Base-by-base conservation (phyloP, 2,329 filamentous ascomycete genomes). In the Colletotrichum tofieldiae region DNA sequence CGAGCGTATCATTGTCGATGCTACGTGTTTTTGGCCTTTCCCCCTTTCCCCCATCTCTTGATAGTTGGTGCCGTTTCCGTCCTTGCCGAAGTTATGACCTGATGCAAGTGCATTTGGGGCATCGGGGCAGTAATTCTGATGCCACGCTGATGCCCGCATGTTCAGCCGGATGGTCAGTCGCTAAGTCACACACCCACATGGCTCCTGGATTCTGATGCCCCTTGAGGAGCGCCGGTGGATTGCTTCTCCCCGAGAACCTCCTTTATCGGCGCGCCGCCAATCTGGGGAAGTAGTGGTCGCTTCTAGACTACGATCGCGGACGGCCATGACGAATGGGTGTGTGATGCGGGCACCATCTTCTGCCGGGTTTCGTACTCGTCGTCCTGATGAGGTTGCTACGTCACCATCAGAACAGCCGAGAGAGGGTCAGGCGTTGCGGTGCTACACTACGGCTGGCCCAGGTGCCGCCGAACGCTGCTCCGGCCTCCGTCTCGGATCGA, bases 61-160 rank as follows among this genome's bases (percentile, higher is more conserved):
- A 14, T 7, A 14, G n/a, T 54, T 23, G 26, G 9, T 26, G 12
- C 47, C 61, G 20, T n/a, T 20, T 35, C 5, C 32, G 23, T 23
- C 16, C 9, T 29, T 12, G 16, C 35, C n/a, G n/a, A 29, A 26
- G 9, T 16, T 6, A 37, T 32, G 23, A 26, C 23, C 47, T 23
- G 61, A 32, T 54, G 61, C 61, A 23, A 54, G 49, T 41, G 61
- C 49, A 20, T 43, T 8, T 26, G 12, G 12, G n/a, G n/a, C 16
- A 5, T 11, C 12, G 20, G 3, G 35, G 7, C 35, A 39, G 54
- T 32, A 37, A 23, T 39, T 6, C 9, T 32, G 32, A 39, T 55
- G 20, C 20, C 11, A 20, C 12, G 16, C 6, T 16, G 54, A 56
- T 7, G n/a, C 20, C 32, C 32, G 32, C 16, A 20, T 14, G 49